Base-by-base conservation (phyloP, 1,284 basidiomycete genomes). In the Fomitopsis betulina region DNA sequence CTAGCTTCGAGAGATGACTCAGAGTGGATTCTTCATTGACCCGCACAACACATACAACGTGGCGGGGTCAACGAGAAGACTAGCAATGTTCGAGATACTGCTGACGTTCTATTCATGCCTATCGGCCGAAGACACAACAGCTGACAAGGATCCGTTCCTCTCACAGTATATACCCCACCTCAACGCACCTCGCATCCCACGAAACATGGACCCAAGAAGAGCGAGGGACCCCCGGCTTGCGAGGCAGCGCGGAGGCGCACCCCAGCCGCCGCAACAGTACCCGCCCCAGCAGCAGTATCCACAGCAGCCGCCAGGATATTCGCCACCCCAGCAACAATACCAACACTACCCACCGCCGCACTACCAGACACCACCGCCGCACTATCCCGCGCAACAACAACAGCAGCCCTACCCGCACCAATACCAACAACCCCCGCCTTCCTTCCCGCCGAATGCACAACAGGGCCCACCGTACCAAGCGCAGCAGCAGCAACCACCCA, bases 1-100 rank as follows among this genome's bases (percentile, higher is more conserved):
- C 60, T 55, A 61, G 9, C 45, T 19, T 43, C 5, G 69, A 72
- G 68, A 73, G 88, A 91, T 89, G 86, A 91, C 83, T 86, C 85
- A 89, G 89, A 92, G 89, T 92, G 89, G 89, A 89, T 85, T 75
- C 89, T 86, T 74, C 71, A 84, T 82, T 75, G 79, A 90, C 83
- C 87, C 77, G 79, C 71, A 62, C 59, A 62, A 54, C 55, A 65
- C 23, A 63, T 59, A 43, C 30, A 45, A 32, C 27, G 12, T 59
- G n/a, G 71, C 75, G 76, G 87, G 89, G 85, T 89, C 75, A 79
- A 80, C 63, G 70, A 79, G 89, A 79, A 81, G 90, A 92, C 89
- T 73, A 67, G 68, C 63, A 79, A 78, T 89, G 88, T 91, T 91
- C 89, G 80, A 84, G 89, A 93, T 92, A 92, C 89, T 92, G 83